Percentiles rank a stretch among this genome's conserved stretches.
phyloP scores from a whole-genome alignment of 108 stramenopile genomes.

The Pseudonitzschia delicatissima region DNA sequence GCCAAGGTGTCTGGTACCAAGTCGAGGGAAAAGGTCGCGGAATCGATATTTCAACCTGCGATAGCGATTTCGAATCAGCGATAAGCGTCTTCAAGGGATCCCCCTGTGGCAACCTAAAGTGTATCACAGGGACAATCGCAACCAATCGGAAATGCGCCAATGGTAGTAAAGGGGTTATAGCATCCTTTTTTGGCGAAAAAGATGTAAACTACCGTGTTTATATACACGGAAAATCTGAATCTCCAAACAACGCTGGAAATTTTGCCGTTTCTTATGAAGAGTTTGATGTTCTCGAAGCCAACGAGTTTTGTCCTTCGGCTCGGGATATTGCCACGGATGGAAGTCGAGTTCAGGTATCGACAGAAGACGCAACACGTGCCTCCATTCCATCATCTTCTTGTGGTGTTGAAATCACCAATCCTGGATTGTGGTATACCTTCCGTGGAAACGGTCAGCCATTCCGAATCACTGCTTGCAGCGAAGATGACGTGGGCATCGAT shows the following conservation, averaged over 20 bases:
- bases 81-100: constrained; percentile 12
- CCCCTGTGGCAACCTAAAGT: not conserved
- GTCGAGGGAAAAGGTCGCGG: not conserved
- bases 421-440: constrained; percentile 9
- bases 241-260: not conserved
- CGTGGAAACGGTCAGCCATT: constrained; percentile 1
- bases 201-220: not conserved
- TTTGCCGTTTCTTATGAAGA: not conserved
- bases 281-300: constrained; percentile 5
- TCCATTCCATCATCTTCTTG: not conserved
- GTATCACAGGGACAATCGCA: constrained; percentile 5
- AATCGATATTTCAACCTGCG: not conserved
- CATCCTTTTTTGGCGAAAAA: not conserved
- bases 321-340: not conserved
- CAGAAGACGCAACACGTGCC: constrained; percentile 8
- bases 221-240: constrained; percentile 11
- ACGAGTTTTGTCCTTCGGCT: constrained; percentile 15
- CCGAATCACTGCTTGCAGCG: not conserved
- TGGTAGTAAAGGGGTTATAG: not conserved
- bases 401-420: constrained; percentile 11
- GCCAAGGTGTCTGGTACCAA: constrained; percentile 2
- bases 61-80: not conserved
- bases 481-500: not conserved
- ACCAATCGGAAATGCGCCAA: not conserved
- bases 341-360: constrained; percentile 3